Percentiles rank a stretch among this genome's conserved stretches.
Evolutionary conservation across 164 flowering plant species (phyloP).

Genomic region (Saururus chinensis): DNA sequence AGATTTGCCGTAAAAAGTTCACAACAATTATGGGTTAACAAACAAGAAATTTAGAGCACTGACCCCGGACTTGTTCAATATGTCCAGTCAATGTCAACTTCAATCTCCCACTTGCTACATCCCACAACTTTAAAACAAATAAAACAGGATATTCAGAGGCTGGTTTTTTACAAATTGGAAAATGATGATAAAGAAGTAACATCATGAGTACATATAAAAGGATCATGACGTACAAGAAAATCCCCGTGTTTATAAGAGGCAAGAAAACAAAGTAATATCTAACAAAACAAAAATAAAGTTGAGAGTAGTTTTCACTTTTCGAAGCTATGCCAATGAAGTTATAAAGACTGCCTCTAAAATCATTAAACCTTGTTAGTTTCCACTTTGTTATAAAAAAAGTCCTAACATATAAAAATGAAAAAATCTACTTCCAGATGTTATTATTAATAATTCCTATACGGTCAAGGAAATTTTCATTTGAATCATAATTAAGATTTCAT

Average conservation of each 20-base stretch:
- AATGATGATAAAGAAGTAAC: not conserved
- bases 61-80: conserved; percentile 92
- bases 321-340: not conserved
- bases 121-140: conserved; percentile 69
- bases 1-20: not conserved
- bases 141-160: conserved; percentile 10
- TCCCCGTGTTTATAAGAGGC: not conserved
- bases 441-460: no score
- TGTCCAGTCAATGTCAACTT: conserved; percentile 95
- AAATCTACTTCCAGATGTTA: no score
- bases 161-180: not conserved
- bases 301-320: not conserved
- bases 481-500: no score
- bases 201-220: not conserved
- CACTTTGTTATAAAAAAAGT: no score
- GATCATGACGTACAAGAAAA: not conserved
- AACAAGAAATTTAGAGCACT: conserved; percentile 13
- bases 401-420: no score
- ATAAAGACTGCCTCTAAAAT: not conserved
- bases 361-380: not conserved
- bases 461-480: no score
- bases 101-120: conserved; percentile 68
- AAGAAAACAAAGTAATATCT: not conserved
- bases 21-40: not conserved
- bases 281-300: not conserved